These are phyloP conservation scores for Apiotrichum laibachii DNA, from an alignment of 1,284 basidiomycete genomes.

Conservation along the genomic window DNA sequence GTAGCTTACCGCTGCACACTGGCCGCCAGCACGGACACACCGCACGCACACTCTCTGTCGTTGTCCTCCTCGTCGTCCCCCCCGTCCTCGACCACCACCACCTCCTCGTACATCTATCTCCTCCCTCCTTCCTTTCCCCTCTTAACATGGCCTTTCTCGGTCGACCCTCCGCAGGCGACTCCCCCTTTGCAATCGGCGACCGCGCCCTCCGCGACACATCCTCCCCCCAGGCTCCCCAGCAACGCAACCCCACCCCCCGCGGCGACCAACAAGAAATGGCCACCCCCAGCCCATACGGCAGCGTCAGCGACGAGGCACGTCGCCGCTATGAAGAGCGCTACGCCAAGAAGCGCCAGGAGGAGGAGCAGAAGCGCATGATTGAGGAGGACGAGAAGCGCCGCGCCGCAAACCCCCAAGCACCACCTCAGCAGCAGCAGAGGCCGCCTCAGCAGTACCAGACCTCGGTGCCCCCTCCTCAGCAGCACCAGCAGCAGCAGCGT, in stretches of 20 bases:
- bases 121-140: neutral
- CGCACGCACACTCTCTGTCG: no score
- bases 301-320: slow-evolving; percentile 44
- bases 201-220: slow-evolving; percentile 46
- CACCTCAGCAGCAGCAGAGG: slow-evolving; percentile 1
- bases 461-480: slow-evolving; percentile 5
- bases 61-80: no score
- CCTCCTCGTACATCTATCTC: neutral
- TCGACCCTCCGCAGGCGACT: slow-evolving; percentile 47
- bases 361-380: slow-evolving; percentile 27
- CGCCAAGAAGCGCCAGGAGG: slow-evolving; percentile 41
- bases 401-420: neutral
- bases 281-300: slow-evolving; percentile 40
- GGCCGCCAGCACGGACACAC: no score
- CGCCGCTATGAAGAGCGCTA: slow-evolving; percentile 49
- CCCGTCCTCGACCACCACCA: neutral
- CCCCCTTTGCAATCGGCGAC: slow-evolving; percentile 51
- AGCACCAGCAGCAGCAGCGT: slow-evolving; percentile 5
- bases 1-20: no score
- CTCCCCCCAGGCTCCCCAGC: slow-evolving; percentile 40
- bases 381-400: slow-evolving; percentile 16
- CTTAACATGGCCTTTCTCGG: slow-evolving; percentile 39
- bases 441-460: slow-evolving; percentile 22
- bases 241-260: slow-evolving; percentile 41
- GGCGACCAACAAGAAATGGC: slow-evolving; percentile 23